Conservation (phyloP, 2,329 filamentous ascomycete species). For the Curvularia eragrostidis region DNA sequence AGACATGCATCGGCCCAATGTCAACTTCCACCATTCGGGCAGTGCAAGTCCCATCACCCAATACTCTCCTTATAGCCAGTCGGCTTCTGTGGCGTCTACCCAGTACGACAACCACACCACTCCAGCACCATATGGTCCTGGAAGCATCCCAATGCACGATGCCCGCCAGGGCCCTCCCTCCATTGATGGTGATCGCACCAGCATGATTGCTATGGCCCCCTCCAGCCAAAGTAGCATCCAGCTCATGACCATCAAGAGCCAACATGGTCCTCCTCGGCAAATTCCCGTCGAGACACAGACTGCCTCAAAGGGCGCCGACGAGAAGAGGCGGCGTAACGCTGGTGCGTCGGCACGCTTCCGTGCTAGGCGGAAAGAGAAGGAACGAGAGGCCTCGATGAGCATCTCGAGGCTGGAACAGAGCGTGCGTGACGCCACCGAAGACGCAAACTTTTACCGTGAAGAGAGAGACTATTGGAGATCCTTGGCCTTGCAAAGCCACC, state of each 20-base stretch:
- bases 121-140: constrained; percentile 29
- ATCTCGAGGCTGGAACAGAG: constrained; percentile 73
- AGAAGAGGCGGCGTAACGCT: constrained; percentile 85
- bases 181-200: constrained; percentile 45
- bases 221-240: constrained; percentile 58
- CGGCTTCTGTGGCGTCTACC: constrained; percentile 44
- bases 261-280: constrained; percentile 58
- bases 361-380: constrained; percentile 80
- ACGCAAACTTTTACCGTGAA: constrained; percentile 74
- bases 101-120: constrained; percentile 46
- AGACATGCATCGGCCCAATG: constrained; percentile 38
- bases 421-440: constrained; percentile 70
- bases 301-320: constrained; percentile 81
- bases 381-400: constrained; percentile 72
- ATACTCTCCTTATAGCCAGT: constrained; percentile 50
- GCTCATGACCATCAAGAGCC: constrained; percentile 61
- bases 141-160: constrained; percentile 29
- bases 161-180: constrained; percentile 43
- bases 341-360: constrained; percentile 84
- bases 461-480: constrained; percentile 71
- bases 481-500: constrained; percentile 64
- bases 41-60: constrained; percentile 57
- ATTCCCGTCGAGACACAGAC: constrained; percentile 81
- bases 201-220: constrained; percentile 55
- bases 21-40: constrained; percentile 52